Evolutionary conservation across 116 monocot species (phyloP).

Genomic region (Trichopus zeylanicus): DNA sequence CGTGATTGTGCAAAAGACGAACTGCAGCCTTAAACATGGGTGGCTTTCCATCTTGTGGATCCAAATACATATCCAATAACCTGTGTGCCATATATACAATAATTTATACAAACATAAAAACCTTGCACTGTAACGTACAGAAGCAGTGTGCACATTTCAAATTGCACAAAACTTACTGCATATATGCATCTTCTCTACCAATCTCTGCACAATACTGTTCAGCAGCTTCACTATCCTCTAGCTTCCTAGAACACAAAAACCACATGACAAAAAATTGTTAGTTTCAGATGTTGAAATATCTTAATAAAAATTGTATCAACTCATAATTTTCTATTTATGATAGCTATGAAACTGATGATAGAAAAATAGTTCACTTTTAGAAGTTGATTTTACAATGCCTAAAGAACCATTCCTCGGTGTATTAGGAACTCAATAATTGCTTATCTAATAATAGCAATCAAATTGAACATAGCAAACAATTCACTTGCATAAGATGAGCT

Average conservation of each 20-base stretch:
- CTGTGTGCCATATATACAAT: constrained; percentile 26
- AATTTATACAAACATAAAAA: constrained; percentile 1
- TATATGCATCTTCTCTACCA: constrained; percentile 92
- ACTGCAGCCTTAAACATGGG: constrained; percentile 97
- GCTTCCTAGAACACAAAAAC: constrained; percentile 46
- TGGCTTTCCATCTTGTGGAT: constrained; percentile 86
- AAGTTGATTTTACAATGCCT: constrained; percentile 60
- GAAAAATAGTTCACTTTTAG: background rate
- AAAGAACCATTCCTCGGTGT: too few relatives aligned
- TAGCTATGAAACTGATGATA: background rate
- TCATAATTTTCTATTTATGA: background rate
- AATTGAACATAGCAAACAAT: background rate
- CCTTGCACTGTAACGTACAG: background rate
- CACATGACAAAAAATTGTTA: constrained; percentile 9
- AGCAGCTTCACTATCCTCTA: constrained; percentile 96
- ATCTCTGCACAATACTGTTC: constrained; percentile 98
- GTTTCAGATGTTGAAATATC: too few relatives aligned
- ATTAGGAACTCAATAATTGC: too few relatives aligned
- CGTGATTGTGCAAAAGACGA: constrained; percentile 94
- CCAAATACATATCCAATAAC: constrained; percentile 89
- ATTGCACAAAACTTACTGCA: constrained; percentile 61
- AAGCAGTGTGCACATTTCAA: constrained; percentile 6
- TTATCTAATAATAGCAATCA: background rate
- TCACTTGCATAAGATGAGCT: background rate
- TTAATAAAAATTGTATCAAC: background rate